A percentile compares a stretch with the other conserved stretches of the same genome.
Evolutionary conservation across 2,329 filamentous ascomycete genomes (phyloP).

Genomic region (Neopestalotiopsis sp.): DNA sequence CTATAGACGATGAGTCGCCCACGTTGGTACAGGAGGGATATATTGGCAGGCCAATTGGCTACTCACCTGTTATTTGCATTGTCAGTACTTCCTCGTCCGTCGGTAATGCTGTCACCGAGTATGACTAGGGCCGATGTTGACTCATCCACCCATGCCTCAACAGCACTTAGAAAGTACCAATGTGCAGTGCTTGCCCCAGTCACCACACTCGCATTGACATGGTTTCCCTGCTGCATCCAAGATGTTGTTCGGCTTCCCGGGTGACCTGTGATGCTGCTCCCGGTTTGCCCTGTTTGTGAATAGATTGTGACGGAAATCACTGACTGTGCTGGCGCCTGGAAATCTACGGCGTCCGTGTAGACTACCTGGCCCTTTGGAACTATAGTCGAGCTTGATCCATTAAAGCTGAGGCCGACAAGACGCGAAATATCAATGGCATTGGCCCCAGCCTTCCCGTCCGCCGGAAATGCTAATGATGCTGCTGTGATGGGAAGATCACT

Average conservation of each 20-base stretch:
- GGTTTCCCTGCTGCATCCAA: constrained; percentile 64
- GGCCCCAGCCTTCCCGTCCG: constrained; percentile 58
- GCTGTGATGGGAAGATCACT: constrained; percentile 65
- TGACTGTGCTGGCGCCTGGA: constrained; percentile 53
- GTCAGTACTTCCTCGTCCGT: constrained; percentile 67
- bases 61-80: constrained; percentile 62
- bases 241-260: constrained; percentile 69
- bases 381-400: constrained; percentile 54
- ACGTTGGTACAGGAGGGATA: neutral
- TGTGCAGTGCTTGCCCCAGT: constrained; percentile 44
- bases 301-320: constrained; percentile 66
- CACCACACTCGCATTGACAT: constrained; percentile 54
- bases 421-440: constrained; percentile 57
- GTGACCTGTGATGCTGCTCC: constrained; percentile 65
- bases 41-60: neutral
- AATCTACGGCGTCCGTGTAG: constrained; percentile 67
- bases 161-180: constrained; percentile 64
- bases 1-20: constrained; percentile 29
- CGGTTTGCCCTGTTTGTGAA: constrained; percentile 59
- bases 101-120: constrained; percentile 71
- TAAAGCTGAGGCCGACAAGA: constrained; percentile 62
- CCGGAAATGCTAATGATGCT: constrained; percentile 62
- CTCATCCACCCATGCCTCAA: constrained; percentile 61
- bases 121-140: constrained; percentile 54
- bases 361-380: constrained; percentile 62